Evolutionary conservation across 176 grass and related monocot genomes (phyloP).

Genomic region (Secale cereale): DNA sequence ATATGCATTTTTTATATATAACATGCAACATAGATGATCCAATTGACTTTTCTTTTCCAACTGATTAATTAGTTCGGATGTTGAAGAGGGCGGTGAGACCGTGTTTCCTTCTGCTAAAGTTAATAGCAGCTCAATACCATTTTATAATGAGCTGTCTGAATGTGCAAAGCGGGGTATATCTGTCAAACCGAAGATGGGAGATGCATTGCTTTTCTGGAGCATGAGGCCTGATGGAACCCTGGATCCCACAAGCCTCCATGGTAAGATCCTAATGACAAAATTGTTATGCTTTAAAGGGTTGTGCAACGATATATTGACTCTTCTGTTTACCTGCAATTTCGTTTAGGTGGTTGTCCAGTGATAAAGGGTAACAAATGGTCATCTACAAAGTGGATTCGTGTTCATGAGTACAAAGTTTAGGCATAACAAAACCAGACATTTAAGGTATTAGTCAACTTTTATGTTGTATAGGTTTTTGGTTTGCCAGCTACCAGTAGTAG

Average conservation of each 20-base stretch:
- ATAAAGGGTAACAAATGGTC: conserved; percentile 96
- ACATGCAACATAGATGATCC: neutral
- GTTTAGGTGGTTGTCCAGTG: conserved; percentile 80
- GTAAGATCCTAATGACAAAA: conserved; percentile 43
- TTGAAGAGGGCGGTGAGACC: conserved; percentile 97
- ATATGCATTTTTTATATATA: neutral
- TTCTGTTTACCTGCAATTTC: conserved; percentile 1
- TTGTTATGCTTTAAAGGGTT: neutral
- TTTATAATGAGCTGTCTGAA: conserved; percentile 81
- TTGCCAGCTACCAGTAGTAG: neutral
- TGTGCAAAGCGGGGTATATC: conserved; percentile 76
- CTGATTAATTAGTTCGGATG: conserved; percentile 77
- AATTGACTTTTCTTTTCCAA: conserved; percentile 27
- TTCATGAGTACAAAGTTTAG: conserved; percentile 81
- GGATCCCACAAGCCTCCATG: conserved; percentile 87
- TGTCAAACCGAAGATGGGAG: conserved; percentile 92
- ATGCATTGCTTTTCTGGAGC: conserved; percentile 99
- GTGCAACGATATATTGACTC: neutral
- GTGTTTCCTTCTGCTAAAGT: conserved; percentile 65
- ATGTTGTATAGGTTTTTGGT: neutral
- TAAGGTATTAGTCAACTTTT: conserved; percentile 28
- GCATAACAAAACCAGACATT: conserved; percentile 3
- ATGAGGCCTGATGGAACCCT: conserved; percentile 85
- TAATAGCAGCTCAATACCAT: conserved; percentile 80
- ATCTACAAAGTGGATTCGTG: conserved; percentile 90